Evolutionary conservation across 2,329 filamentous ascomycete species (phyloP).

Genomic region (Dactylellina sp.): DNA sequence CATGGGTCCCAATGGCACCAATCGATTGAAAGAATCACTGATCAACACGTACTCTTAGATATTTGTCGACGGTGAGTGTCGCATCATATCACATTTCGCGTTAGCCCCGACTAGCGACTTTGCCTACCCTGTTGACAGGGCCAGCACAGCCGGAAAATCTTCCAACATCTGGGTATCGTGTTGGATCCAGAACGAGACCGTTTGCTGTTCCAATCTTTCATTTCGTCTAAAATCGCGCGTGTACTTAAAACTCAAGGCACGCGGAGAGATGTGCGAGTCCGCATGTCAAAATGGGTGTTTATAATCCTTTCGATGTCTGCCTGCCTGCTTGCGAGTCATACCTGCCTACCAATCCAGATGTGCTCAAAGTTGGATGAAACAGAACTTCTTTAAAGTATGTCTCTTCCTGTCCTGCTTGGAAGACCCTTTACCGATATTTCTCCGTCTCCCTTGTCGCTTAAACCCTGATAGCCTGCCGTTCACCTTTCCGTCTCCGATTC

Average conservation of each 20-base stretch:
- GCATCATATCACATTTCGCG: neutral
- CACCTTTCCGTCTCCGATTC: constrained; percentile 9
- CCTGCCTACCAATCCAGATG: too few species aligned
- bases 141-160: neutral
- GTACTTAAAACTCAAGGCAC: neutral
- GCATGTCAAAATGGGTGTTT: neutral
- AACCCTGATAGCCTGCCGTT: neutral
- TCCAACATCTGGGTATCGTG: constrained; percentile 23
- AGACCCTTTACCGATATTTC: neutral
- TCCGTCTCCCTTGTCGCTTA: neutral
- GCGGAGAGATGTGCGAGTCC: constrained; percentile 16
- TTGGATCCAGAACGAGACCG: constrained; percentile 41
- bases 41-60: neutral
- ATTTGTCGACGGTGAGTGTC: neutral
- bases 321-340: neutral
- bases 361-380: too few species aligned
- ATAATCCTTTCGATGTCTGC: constrained; percentile 8
- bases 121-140: too few species aligned
- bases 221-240: constrained; percentile 12
- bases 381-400: too few species aligned
- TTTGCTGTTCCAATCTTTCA: constrained; percentile 26
- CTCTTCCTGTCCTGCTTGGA: too few species aligned
- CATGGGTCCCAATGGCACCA: constrained; percentile 6
- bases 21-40: neutral
- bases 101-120: too few species aligned